phyloP scores from a whole-genome alignment of 495 filamentous ascomycete genomes.

The Elasticomyces elasticus region DNA sequence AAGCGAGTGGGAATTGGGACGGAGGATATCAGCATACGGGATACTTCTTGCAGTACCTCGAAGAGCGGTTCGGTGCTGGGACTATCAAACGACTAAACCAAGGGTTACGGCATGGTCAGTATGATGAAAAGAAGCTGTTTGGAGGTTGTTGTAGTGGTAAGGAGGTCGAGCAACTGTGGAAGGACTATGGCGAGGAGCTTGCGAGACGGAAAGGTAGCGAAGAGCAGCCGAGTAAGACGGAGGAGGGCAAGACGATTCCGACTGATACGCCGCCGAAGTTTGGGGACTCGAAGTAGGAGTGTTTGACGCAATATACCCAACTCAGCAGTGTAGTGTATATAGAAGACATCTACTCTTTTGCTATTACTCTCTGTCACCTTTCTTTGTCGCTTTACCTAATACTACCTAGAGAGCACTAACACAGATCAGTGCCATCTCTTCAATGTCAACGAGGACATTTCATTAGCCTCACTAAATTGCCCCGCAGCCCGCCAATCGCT shows the following conservation, averaged over 20 bases:
- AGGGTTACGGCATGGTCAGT: conserved; percentile 46
- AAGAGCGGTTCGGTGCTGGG: conserved; percentile 54
- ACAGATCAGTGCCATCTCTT: too few species aligned
- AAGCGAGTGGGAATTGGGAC: conserved; percentile 62
- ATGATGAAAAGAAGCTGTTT: conserved; percentile 51
- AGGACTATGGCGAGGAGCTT: conserved; percentile 48
- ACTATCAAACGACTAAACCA: conserved; percentile 69
- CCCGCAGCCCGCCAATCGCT: too few species aligned
- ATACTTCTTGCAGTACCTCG: conserved; percentile 76
- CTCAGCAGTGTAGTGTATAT: not conserved
- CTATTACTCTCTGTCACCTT: too few species aligned
- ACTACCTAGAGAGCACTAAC: too few species aligned
- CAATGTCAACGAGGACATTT: too few species aligned
- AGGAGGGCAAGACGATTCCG: conserved; percentile 6
- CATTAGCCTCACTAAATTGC: too few species aligned
- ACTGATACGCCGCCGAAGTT: conserved; percentile 11
- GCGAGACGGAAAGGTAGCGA: not conserved
- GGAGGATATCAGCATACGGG: conserved; percentile 85
- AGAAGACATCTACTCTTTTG: not conserved
- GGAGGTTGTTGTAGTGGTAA: conserved; percentile 33
- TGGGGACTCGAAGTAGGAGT: not conserved
- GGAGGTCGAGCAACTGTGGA: conserved; percentile 60
- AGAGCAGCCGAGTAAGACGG: not conserved
- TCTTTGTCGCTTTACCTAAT: too few species aligned
- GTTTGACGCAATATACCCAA: not conserved